A percentile compares a stretch with the other conserved stretches of the same genome.
phyloP scores from a whole-genome alignment of 2,329 filamentous ascomycete genomes.

The Massarina eburnea region DNA sequence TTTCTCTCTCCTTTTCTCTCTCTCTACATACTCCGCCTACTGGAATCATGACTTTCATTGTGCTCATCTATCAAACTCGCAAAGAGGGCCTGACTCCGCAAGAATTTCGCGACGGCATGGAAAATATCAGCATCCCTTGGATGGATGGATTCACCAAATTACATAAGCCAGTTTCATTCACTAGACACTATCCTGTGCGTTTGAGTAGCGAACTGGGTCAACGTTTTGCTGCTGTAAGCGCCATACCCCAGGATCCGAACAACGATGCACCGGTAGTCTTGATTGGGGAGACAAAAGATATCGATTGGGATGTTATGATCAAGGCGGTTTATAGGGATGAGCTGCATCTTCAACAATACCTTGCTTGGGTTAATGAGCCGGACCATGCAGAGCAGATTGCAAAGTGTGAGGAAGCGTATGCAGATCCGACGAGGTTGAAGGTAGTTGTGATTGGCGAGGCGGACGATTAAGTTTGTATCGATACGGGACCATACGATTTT shows the following conservation, averaged over 20 bases:
- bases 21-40: background rate
- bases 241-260: background rate
- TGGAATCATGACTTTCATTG: background rate
- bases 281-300: constrained; percentile 3
- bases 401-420: constrained; percentile 5
- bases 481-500: background rate
- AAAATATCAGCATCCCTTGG: constrained; percentile 6
- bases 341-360: constrained; percentile 12
- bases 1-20: background rate
- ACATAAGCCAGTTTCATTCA: constrained; percentile 1
- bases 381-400: constrained; percentile 5
- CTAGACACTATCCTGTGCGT: constrained; percentile 9
- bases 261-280: constrained; percentile 5
- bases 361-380: constrained; percentile 6
- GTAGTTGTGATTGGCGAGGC: constrained; percentile 12
- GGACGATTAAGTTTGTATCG: background rate
- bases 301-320: constrained; percentile 9
- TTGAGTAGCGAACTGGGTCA: background rate
- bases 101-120: constrained; percentile 7
- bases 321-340: constrained; percentile 8
- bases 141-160: constrained; percentile 2
- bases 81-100: constrained; percentile 1
- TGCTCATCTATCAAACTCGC: constrained; percentile 7
- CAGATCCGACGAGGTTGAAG: constrained; percentile 7
- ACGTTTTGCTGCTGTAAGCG: background rate